Base-by-base conservation (phyloP, 1,139 yeast species). In the Kluyveromyces sp. region DNA sequence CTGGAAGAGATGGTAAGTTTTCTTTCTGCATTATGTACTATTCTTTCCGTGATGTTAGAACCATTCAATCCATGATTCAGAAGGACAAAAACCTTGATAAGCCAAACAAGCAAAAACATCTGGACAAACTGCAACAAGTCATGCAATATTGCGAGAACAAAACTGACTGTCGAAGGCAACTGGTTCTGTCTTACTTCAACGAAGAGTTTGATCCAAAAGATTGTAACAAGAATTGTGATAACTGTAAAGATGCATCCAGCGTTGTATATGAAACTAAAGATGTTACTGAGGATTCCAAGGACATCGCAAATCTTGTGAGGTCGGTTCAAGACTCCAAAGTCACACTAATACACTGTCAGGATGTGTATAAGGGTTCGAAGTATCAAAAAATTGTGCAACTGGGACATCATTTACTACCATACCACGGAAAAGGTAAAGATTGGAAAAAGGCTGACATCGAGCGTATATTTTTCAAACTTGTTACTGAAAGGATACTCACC, bases 141-240 rank as follows among this genome's bases (percentile, higher is more conserved):
- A 78, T 85, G 48, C 92, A 85, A 57, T 94, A 88, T 59, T 92
- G 98, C 66, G 96, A 89, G 50, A 92, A 92, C 64, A 74, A 75
- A 4, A 80, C 88, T 4, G 97, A 89, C 63, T 92, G 99, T 61
- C 75, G 98, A 48, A 73, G 98, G 49, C 77, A 80, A 57, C 89
- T 88, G 54, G 95, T 92, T 3, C 68, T 92, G 43, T 92, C 85
- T 43, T 92, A 89, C 60, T 92, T 92, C 66, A 85, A 85, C 60
- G 99, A 92, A 58, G 68, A 69, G 6, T 89, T 89, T 60, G 78
- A 84, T 52, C 74, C 85, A 3, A 67, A 65, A 25, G 67, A 74
- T 29, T 92, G 99, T 61, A 64, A 69, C 22, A 77, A 78, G 49
- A 76, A 78, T 49, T 92, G 99, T 68, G 98, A 92, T 63, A 89